phyloP scores from a whole-genome alignment of 169 alveolate species.

The Plasmodium vivax region DNA sequence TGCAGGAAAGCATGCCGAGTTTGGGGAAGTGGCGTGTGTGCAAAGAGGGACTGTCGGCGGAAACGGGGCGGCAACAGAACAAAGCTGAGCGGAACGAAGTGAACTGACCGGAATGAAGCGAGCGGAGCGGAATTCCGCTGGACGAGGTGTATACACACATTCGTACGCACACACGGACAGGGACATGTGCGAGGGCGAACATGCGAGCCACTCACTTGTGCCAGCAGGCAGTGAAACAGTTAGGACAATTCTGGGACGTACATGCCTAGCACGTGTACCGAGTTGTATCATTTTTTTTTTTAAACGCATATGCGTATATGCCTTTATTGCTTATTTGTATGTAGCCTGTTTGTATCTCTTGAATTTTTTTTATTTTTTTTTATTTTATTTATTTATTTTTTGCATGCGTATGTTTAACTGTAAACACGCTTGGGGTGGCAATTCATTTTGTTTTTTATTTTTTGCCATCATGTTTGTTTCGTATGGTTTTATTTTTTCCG shows the following conservation, averaged over 20 bases:
- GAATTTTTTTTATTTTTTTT: not conserved
- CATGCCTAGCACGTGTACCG: not conserved
- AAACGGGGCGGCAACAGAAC: not conserved
- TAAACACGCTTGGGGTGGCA: not conserved
- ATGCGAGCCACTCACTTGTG: not conserved
- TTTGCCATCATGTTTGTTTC: not conserved
- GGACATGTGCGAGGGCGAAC: not conserved
- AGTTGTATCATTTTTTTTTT: constrained; percentile 11
- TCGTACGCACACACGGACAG: not conserved
- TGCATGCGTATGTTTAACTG: constrained; percentile 36
- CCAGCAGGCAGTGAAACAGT: not conserved
- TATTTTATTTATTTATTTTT: not conserved
- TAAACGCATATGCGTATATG: not conserved
- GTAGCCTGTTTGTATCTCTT: constrained; percentile 17
- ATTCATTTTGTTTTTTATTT: constrained; percentile 3
- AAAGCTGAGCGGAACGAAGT: not conserved
- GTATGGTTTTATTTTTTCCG: not conserved
- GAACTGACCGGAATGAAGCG: not conserved
- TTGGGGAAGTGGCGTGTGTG: constrained; percentile 2
- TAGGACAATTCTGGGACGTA: not conserved
- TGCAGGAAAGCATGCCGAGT: not conserved
- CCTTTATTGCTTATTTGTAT: not conserved
- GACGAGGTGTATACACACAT: not conserved
- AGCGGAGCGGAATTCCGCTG: not conserved
- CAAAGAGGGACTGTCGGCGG: not conserved